phyloP scores from a whole-genome alignment of 2,329 filamentous ascomycete genomes.

The Talaromyces sp. region DNA sequence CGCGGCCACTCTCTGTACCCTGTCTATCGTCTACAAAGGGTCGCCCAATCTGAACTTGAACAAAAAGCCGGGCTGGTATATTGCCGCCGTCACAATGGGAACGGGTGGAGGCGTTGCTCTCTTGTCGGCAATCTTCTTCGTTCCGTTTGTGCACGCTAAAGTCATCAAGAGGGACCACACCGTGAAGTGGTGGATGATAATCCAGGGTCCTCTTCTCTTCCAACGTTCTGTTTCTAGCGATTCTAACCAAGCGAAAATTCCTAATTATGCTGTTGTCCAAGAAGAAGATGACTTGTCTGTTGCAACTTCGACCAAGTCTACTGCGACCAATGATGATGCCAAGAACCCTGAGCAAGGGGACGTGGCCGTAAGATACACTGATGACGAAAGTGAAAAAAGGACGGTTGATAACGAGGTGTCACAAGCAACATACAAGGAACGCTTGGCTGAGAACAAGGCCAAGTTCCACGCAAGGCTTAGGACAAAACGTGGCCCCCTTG shows the following conservation, averaged over 20 bases:
- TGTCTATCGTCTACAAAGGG: conserved; percentile 78
- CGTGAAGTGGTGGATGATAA: conserved; percentile 59
- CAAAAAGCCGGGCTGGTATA: conserved; percentile 64
- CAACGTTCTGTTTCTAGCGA: conserved; percentile 53
- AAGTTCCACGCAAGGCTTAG: conserved; percentile 61
- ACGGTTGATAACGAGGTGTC: conserved; percentile 45
- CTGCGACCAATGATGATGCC: background rate
- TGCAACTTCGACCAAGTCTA: background rate
- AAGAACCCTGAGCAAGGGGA: background rate
- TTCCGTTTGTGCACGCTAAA: conserved; percentile 63
- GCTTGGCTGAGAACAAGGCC: conserved; percentile 54
- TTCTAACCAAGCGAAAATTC: conserved; percentile 55
- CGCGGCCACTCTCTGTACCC: conserved; percentile 67
- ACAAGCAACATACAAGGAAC: conserved; percentile 58
- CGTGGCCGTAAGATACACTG: background rate
- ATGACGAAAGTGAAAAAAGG: conserved; percentile 30
- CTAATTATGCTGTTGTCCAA: conserved; percentile 74
- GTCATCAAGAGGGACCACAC: conserved; percentile 65
- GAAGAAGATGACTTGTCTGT: conserved; percentile 49
- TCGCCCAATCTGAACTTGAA: conserved; percentile 62
- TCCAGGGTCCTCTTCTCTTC: conserved; percentile 62
- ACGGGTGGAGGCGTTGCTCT: conserved; percentile 56
- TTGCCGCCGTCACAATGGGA: conserved; percentile 63
- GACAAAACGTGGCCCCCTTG: conserved; percentile 62
- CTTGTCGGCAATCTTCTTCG: conserved; percentile 65